phyloP scores from a whole-genome alignment of 2,329 filamentous ascomycete genomes.

The Colletotrichum noveboracense region DNA sequence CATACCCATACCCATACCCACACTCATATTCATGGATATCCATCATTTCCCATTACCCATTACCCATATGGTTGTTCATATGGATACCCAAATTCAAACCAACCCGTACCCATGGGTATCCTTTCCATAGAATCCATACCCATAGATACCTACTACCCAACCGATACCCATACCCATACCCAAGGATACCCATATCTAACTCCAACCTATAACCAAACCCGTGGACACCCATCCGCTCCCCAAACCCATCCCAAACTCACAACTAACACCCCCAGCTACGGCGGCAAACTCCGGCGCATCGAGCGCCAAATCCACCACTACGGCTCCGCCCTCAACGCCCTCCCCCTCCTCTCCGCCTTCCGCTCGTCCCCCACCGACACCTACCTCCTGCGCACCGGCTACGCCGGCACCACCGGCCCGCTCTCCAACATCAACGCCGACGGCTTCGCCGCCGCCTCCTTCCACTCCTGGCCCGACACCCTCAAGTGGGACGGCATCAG shows the following conservation, averaged over 20 bases:
- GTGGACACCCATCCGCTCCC: background rate
- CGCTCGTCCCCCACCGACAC: constrained; percentile 48
- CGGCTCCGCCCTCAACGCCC: constrained; percentile 61
- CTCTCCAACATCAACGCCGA: constrained; percentile 60
- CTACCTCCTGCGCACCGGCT: constrained; percentile 59
- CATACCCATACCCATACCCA: no score
- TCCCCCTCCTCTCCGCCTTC: constrained; percentile 58
- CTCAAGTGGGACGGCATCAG: constrained; percentile 61
- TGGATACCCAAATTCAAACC: background rate
- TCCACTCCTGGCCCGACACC: constrained; percentile 62
- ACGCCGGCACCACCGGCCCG: constrained; percentile 57
- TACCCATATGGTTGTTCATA: background rate
- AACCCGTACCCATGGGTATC: background rate
- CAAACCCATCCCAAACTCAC: background rate
- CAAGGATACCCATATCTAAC: background rate
- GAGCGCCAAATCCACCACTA: constrained; percentile 65
- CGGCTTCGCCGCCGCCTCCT: constrained; percentile 59
- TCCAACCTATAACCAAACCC: background rate
- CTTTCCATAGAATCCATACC: background rate
- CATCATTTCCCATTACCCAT: background rate
- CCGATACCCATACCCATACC: background rate
- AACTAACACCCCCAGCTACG: constrained; percentile 35
- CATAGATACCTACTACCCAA: background rate
- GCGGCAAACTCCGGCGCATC: constrained; percentile 45
- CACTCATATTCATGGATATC: background rate